Base-by-base conservation (phyloP, 805 yeast genomes). In the Starmerella ratchasimensis region DNA sequence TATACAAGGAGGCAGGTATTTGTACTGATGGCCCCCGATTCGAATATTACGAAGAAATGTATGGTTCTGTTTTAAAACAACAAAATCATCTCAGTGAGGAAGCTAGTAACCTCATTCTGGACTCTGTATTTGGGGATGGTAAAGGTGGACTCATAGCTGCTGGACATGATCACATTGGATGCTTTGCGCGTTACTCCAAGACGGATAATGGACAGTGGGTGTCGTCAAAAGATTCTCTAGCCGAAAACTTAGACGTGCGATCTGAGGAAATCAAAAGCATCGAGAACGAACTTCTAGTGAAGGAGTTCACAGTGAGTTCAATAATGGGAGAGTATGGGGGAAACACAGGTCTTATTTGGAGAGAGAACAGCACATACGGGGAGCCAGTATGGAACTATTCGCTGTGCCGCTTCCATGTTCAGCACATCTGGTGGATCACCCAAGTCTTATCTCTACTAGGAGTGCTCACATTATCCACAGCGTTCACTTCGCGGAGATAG, bases 291-390 rank as follows among this genome's bases (percentile, higher is more conserved):
- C n/a, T 14, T 13, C 23, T 16, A 9, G 29, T 46, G 10, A 15
- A 35, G 8, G 97, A 88, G 58, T 63, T 80, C 39, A 88, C 93
- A 0, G 95, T 90, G 17, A 65, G 86, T 40, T 74, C 95, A 14
- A 80, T 88, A 74, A 90, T 90, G 97, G 98, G 98, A 14, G 95
- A 90, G 53, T 90, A 65, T 51, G 80, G 76, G 41, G 98, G 98
- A 2, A 80, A 79, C 50, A 71, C 84, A 2, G 98, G 97, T 0
- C 59, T 90, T 10, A 59, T 90, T 46, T 76, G 84, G 1, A 96
- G 93, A 2, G 72, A 66, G 36, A 78, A 71, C 55, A 64, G 72
- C 50, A 44, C 41, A 0, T 44, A 56, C 0, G 49, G 57, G 1
- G 49, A 52, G 15, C 79, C 93, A 88, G 68, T 67, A 14, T 86